Conservation (phyloP, 345 rosid genomes). For the Salix arbutifolia region DNA sequence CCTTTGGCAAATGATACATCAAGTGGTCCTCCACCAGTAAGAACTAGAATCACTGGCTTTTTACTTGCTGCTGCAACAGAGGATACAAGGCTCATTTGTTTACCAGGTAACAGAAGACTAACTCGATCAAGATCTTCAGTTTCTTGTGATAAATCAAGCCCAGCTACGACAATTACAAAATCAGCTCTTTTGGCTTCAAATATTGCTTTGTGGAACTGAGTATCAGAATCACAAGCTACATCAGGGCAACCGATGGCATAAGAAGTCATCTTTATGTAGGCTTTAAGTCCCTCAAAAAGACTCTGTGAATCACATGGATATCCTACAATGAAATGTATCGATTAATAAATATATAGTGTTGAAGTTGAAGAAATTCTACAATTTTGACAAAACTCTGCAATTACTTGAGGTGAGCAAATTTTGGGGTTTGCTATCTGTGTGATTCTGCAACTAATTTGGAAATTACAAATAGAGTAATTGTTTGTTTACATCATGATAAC, state of each 20-base stretch:
- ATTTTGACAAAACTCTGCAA: slow-evolving; percentile 1
- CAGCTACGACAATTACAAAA: slow-evolving; percentile 62
- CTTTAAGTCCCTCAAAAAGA: slow-evolving; percentile 49
- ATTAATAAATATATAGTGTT: neutral
- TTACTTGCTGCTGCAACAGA: slow-evolving; percentile 58
- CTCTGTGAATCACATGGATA: slow-evolving; percentile 65
- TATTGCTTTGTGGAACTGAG: slow-evolving; percentile 54
- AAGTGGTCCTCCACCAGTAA: slow-evolving; percentile 91
- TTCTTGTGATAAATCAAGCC: slow-evolving; percentile 83
- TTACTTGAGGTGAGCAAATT: neutral
- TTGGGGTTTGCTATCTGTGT: neutral
- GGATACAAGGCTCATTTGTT: slow-evolving; percentile 62
- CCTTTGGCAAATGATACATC: slow-evolving; percentile 72
- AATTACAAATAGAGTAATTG: neutral
- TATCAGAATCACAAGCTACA: slow-evolving; percentile 52
- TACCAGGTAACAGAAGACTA: slow-evolving; percentile 87
- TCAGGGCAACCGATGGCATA: slow-evolving; percentile 61
- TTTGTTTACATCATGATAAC: neutral
- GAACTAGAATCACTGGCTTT: slow-evolving; percentile 74
- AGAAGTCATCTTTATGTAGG: slow-evolving; percentile 39
- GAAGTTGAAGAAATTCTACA: slow-evolving; percentile 13
- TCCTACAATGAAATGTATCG: slow-evolving; percentile 39
- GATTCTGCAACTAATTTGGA: neutral
- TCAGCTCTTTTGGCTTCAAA: slow-evolving; percentile 52
- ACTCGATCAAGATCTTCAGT: slow-evolving; percentile 78